Base-by-base conservation (phyloP, 192 early-diverging fungal species). In the Linnemannia schmuckeri region DNA sequence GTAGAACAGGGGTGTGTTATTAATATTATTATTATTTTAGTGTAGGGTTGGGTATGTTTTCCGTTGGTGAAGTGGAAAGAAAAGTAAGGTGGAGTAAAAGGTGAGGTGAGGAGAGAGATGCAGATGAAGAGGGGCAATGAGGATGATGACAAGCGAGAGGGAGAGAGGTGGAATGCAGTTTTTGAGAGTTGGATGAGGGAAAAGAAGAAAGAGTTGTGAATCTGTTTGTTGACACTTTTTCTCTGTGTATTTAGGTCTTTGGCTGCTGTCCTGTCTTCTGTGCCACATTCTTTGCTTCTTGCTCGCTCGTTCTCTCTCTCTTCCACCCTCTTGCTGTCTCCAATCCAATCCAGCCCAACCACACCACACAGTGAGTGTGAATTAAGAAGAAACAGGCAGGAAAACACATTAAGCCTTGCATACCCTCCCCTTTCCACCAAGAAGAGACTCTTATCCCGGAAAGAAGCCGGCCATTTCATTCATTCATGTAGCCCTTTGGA, bases 1-100 rank as follows among this genome's bases (percentile, higher is more conserved):
- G 57, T 44, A 77, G 10, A 68, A 49, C 49, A 69, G 61, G 61
- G 69, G 46, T 72, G 35, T 72, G 47, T 37, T 33, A 13, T 66
- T 66, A 30, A 15, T 24, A 24, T 35, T 66, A 72, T 38, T 41
- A 42, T 72, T 30, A 72, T 37, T 38, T 22, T 72, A 42, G 38
- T 10, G 70, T 41, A 24, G 6, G 70, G 69, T 6, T 22, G 10
- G 40, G 40, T 38, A 72, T 72, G 70, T 22, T 22, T 22, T 52
- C 49, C 38, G 70, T 38, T 35, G 30, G 70, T 72, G 61, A 74
- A 20, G 38, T 73, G 47, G 30, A 3, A 41, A 71, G 52, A 27
- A 40, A 66, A 47, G 33, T 46, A 49, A 54, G 46, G 44, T 52
- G 46, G 0, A 68, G 76, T 41, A 70, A 69, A 20, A 41, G 7